Evolutionary conservation across 768 basidiomycete species (phyloP), one percentile per base, ranked within the genome.

Genomic region (Melanogaster broomeanus): DNA sequence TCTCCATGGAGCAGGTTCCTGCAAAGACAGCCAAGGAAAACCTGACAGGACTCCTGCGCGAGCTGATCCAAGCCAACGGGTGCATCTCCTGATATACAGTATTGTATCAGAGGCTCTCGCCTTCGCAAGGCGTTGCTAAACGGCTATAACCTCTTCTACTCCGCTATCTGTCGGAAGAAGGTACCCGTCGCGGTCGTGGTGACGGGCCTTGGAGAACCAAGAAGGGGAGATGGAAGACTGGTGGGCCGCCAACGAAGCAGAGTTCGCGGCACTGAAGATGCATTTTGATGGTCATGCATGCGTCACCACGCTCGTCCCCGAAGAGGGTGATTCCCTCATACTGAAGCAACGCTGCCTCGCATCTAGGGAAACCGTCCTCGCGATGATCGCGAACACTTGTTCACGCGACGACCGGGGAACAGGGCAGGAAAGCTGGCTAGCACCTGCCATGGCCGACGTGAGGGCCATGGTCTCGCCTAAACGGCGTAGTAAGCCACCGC

Each of bases 91-190:
- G 40, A 44, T 69, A 6, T 71, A n/a, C n/a, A n/a, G n/a, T n/a
- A 68, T 58, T 72, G 70, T 51, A 30, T 73, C 48, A 71, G 70
- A 38, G 65, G 57, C n/a, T 42, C 58, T 21, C 66, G 67, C 46
- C 62, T 68, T 48, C 70, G 57, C 46, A 52, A 60, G 37, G 54
- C 58, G 0, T 41, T 61, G 30, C 53, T 69, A 45, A 53, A 43
- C 51, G 74, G 74, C 55, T 74, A 75, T 51, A 67, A 71, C 53
- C 54, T 75, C 49, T 75, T 75, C 57, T 63, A 62, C 42, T 65
- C 61, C 12, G 68, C 66, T 24, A 63, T 74, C 48, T 75, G 70
- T 53, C 59, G 62, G 18, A 63, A 61, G 41, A 69, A 68, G 44
- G 70, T 73, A 1, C 73, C 70, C 25, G 67, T 74, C 49, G 74